Base-by-base conservation (phyloP, 352 stramenopile genomes). In the Pythium sukuiense region DNA sequence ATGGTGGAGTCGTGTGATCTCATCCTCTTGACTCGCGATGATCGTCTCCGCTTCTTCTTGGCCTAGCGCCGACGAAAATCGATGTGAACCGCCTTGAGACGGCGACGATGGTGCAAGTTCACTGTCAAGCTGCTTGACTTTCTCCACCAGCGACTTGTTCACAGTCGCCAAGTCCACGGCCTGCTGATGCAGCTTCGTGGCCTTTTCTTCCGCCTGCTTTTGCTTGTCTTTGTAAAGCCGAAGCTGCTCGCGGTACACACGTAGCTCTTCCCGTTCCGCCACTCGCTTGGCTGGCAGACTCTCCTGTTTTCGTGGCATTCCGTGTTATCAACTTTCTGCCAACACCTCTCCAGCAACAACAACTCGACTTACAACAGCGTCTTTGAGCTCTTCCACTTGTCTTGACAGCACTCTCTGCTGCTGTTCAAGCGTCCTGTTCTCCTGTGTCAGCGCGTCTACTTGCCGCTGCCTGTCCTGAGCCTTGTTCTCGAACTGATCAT, bases 1-100 rank as follows among this genome's bases (percentile, higher is more conserved):
- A n/a, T 89, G 80, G 26, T 86, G 76, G 2, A 93, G 67, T 29
- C 80, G 73, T 12, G 75, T 85, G 58, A 90, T 85, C 55, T 84
- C 80, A 54, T 87, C 71, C 72, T 92, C 82, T 59, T 89, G 80
- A 16, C 69, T 88, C 5, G 78, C 72, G 32, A 91, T 81, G 30
- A 87, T 78, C 8, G 69, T 49, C 35, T 87, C 73, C 0, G 74
- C 49, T 14, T 87, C 77, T 8, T 79, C 24, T 14, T 52, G 54
- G n/a, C 6, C 69, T 48, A 53, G 6, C 13, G 50, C 45, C 7
- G 27, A 6, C 14, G 37, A 5, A 16, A 55, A 63, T 69, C 63
- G 55, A 12, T 57, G 24, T 4, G 61, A 63, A 11, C 24, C 13
- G 16, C 18, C 5, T 39, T 30, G 20, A 26, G 49, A 69, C 12